Evolutionary conservation across 345 rosid genomes (phyloP).

Genomic region (Populus alba): DNA sequence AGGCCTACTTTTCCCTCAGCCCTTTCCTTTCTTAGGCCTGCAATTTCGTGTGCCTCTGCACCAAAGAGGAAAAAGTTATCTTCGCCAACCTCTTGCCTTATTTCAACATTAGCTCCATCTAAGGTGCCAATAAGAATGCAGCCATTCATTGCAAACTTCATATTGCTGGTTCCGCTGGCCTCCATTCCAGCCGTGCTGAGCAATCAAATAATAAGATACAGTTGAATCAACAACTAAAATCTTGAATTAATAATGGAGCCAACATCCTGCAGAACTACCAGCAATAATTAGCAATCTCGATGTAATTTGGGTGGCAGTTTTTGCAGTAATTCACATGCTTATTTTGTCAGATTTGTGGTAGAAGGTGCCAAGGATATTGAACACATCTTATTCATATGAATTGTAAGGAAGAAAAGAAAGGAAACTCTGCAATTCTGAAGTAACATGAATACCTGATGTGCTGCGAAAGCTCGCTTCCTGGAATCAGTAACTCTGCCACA

Average conservation of each 20-base stretch:
- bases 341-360: too few species aligned
- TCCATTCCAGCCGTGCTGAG: constrained; percentile 55
- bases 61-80: constrained; percentile 54
- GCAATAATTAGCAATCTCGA: too few species aligned
- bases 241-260: neutral
- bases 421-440: neutral
- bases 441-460: constrained; percentile 39
- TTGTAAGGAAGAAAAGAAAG: neutral
- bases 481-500: constrained; percentile 49
- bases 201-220: neutral
- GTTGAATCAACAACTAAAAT: neutral
- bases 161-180: constrained; percentile 60
- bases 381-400: neutral
- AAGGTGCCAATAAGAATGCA: constrained; percentile 46
- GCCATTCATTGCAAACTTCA: constrained; percentile 58
- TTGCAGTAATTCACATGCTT: too few species aligned
- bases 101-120: constrained; percentile 57
- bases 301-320: too few species aligned
- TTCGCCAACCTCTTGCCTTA: constrained; percentile 50
- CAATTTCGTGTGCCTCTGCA: constrained; percentile 44
- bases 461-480: constrained; percentile 54
- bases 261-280: neutral
- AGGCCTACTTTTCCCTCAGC: constrained; percentile 46
- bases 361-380: too few species aligned
- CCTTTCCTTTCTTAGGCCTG: constrained; percentile 46